Evolutionary conservation across 805 yeast species (phyloP), one percentile per base, ranked within the genome.

Genomic region (Spathaspora girioi): DNA sequence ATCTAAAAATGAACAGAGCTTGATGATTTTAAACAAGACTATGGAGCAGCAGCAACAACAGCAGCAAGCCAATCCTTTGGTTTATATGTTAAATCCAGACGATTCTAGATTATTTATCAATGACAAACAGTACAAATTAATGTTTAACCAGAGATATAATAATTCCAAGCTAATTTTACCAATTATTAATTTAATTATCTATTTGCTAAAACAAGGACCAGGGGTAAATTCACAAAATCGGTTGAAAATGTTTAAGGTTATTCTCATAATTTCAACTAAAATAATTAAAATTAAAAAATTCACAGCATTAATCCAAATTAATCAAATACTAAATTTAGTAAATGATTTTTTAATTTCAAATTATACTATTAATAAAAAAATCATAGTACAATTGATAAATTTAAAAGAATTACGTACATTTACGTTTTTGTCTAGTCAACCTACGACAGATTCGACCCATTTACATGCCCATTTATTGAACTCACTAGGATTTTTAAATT

Each of bases 1-100:
- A n/a, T 72, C 77, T 17, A 74, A 74, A 49, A 73, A 71, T 48
- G 77, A 75, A 38, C 75, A 69, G 54, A 60, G 67, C 8, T 57
- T 70, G 38, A 52, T 50, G 29, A 60, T 57, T 42, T 49, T 65
- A 20, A 42, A 43, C n/a, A 46, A 31, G n/a, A 15, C 26, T 38
- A 46, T 46, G 4, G 7, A 15, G 38, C 19, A 12, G 20, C 29
- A 40, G n/a, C 35, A 14, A 15, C 15, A 20, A 14, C 14, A 17
- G 35, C 5, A n/a, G 20, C 8, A 27, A 29, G 10, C 45, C 2
- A 31, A 18, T 11, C 7, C 17, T 5, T 43, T 43, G n/a, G 31
- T 47, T n/a, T 45, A 27, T 9, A 14, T 35, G 12, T 38, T 49
- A 15, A 56, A 61, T 50, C 45, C 51, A 35, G 71, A 70, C 50